These are phyloP conservation scores for Neonectria magnoliae DNA, from an alignment of 2,329 filamentous ascomycete genomes.

Conservation along the genomic window DNA sequence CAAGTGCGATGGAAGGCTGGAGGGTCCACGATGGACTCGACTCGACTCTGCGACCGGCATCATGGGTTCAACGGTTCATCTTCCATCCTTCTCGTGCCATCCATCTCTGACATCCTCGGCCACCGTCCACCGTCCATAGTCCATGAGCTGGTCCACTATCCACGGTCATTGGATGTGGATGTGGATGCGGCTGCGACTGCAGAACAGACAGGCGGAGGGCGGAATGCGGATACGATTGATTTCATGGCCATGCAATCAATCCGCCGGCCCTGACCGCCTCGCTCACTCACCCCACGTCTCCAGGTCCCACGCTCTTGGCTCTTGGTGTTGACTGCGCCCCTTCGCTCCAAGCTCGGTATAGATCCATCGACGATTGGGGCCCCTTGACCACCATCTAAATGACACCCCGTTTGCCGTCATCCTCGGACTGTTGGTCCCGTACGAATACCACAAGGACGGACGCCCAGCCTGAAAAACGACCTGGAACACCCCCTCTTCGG, in stretches of 20 bases:
- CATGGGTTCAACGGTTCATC: conserved; percentile 24
- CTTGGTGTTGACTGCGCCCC: conserved; percentile 12
- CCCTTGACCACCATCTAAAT: conserved; percentile 4
- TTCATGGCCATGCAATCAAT: conserved; percentile 14
- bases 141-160: not conserved
- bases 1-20: conserved; percentile 8
- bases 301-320: conserved; percentile 15
- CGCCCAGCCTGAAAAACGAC: not conserved
- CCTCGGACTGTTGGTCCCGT: not conserved
- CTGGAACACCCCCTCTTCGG: conserved; percentile 3
- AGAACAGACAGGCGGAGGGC: not conserved
- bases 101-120: conserved; percentile 10
- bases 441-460: not conserved
- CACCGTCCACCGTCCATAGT: not conserved
- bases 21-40: not conserved
- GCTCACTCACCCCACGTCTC: conserved; percentile 10
- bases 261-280: conserved; percentile 13
- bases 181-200: not conserved
- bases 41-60: conserved; percentile 5
- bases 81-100: conserved; percentile 23
- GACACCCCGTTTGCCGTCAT: conserved; percentile 5
- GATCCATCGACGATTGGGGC: conserved; percentile 7
- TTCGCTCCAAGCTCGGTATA: conserved; percentile 25
- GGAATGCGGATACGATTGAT: conserved; percentile 24
- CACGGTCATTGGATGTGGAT: conserved; percentile 6